These are phyloP conservation scores for Tolypocladium tundrense DNA, from an alignment of 2,329 filamentous ascomycete species.

Conservation along the genomic window DNA sequence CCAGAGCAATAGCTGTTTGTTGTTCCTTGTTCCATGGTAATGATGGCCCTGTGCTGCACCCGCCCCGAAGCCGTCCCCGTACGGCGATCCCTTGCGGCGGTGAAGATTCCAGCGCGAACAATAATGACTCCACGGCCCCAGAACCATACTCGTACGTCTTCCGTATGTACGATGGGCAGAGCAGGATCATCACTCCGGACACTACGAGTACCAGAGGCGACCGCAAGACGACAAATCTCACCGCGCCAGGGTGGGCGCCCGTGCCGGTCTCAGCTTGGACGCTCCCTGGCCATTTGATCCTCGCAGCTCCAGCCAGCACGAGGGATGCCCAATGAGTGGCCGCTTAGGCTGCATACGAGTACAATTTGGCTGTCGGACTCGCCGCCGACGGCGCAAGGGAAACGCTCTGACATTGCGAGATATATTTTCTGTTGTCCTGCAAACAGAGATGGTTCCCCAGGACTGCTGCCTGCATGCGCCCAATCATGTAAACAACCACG, in stretches of 20 bases:
- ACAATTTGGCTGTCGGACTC: neutral
- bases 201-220: no score
- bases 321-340: neutral
- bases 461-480: neutral
- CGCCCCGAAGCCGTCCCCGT: neutral
- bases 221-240: neutral
- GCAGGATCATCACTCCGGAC: neutral
- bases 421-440: neutral
- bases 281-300: conserved; percentile 2
- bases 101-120: neutral
- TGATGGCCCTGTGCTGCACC: no score
- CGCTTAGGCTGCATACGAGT: neutral
- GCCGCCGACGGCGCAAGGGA: neutral
- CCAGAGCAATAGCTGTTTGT: no score
- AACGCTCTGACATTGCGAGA: neutral
- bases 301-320: neutral
- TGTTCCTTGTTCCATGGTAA: no score
- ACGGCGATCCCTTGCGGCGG: neutral
- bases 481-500: neutral
- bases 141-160: neutral
- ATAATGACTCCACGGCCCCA: neutral
- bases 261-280: conserved; percentile 12
- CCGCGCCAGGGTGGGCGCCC: neutral
- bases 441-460: neutral
- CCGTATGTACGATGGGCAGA: neutral